phyloP scores from a whole-genome alignment of 2,329 filamentous ascomycete species.

The Arthrocladium fulminans region DNA sequence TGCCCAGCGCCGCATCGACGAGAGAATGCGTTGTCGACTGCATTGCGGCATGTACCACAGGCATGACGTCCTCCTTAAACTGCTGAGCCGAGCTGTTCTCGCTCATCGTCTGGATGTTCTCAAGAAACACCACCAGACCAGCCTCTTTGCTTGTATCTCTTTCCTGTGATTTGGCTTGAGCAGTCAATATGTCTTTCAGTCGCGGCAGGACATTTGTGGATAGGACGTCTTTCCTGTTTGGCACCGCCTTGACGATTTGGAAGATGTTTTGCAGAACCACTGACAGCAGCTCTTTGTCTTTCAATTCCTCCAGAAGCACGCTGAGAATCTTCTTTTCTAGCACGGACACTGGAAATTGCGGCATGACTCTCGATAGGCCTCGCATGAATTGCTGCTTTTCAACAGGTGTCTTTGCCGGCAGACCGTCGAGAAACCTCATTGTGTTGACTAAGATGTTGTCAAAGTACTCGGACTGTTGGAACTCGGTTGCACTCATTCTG shows the following conservation, averaged over 20 bases:
- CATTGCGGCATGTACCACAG: constrained; percentile 72
- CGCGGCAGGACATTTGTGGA: constrained; percentile 77
- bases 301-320: constrained; percentile 82
- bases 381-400: constrained; percentile 91
- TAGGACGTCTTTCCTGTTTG: constrained; percentile 68
- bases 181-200: constrained; percentile 72
- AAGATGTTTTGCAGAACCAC: constrained; percentile 87
- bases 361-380: constrained; percentile 74
- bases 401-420: constrained; percentile 82
- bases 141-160: constrained; percentile 78
- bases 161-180: constrained; percentile 50
- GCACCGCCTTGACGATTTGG: constrained; percentile 72
- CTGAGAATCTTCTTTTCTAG: constrained; percentile 91
- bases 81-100: constrained; percentile 81
- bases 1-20: constrained; percentile 74
- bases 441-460: constrained; percentile 95
- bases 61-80: constrained; percentile 91
- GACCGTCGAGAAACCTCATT: constrained; percentile 83
- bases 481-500: constrained; percentile 77
- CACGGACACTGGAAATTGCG: constrained; percentile 86
- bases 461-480: constrained; percentile 92
- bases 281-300: constrained; percentile 78
- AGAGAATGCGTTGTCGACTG: constrained; percentile 84
- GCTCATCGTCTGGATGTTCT: constrained; percentile 67
- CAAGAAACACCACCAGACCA: constrained; percentile 81